Conservation (phyloP, 345 rosid genomes). For the Salix arbutifolia region DNA sequence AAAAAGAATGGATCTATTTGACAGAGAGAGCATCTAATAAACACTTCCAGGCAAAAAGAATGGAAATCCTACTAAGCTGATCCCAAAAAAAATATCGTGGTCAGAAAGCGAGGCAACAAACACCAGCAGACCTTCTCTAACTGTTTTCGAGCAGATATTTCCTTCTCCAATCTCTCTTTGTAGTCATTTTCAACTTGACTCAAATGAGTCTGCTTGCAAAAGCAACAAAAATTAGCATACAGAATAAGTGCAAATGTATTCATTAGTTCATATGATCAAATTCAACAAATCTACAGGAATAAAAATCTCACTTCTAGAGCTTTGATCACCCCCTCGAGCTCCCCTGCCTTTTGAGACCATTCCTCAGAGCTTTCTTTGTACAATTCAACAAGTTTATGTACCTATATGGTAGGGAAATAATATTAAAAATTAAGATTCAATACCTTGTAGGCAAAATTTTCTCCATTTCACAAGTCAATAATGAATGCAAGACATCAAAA, state of each 20-base stretch:
- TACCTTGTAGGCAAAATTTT: too few relatives aligned
- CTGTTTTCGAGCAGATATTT: constrained; percentile 53
- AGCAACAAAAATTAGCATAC: background rate
- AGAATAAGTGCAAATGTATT: background rate
- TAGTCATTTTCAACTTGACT: constrained; percentile 66
- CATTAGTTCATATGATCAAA: too few relatives aligned
- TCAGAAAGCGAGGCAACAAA: background rate
- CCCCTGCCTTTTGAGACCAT: constrained; percentile 90
- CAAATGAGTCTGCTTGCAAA: constrained; percentile 50
- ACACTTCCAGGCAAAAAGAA: background rate
- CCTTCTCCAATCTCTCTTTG: constrained; percentile 76
- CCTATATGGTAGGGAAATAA: constrained; percentile 32
- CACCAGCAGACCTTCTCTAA: constrained; percentile 58
- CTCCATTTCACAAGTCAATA: background rate
- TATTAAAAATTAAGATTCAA: too few relatives aligned
- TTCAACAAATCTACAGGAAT: background rate
- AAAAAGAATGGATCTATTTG: too few relatives aligned
- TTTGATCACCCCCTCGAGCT: constrained; percentile 94
- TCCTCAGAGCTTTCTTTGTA: constrained; percentile 92
- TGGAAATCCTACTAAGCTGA: background rate
- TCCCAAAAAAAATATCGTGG: background rate
- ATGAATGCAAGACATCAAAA: background rate
- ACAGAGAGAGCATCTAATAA: too few relatives aligned
- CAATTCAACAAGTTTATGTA: constrained; percentile 78
- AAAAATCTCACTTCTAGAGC: constrained; percentile 70